Percentiles rank a stretch among this genome's conserved stretches.
Conservation (phyloP, 345 rosid genomes). For the Bruguiera parviflora region DNA sequence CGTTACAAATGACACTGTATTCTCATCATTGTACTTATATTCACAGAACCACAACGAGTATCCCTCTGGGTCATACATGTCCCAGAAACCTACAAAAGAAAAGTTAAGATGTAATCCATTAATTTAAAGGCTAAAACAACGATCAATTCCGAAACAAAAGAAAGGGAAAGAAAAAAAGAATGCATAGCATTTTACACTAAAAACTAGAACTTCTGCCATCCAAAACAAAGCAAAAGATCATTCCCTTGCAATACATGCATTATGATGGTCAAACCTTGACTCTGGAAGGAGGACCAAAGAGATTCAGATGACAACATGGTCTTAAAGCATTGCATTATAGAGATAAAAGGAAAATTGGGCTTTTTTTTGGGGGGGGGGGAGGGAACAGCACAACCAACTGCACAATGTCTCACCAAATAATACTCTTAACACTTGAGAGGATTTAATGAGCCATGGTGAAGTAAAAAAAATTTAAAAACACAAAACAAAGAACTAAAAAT, state of each 20-base stretch:
- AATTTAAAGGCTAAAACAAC: background rate
- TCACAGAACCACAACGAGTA: slow-evolving; percentile 97
- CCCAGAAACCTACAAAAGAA: slow-evolving; percentile 80
- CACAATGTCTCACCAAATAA: too few species aligned
- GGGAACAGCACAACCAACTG: too few species aligned
- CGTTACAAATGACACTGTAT: slow-evolving; percentile 80
- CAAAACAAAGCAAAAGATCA: background rate
- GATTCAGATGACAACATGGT: too few species aligned
- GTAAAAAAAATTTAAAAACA: background rate
- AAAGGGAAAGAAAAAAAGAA: background rate
- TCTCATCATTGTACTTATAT: slow-evolving; percentile 96
- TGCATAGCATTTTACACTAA: background rate
- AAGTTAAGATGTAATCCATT: background rate
- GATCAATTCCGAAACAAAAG: too few species aligned
- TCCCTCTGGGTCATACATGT: slow-evolving; percentile 98
- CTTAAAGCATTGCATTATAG: too few species aligned
- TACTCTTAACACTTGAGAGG: background rate
- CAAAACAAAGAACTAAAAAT: too few species aligned
- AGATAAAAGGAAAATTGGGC: too few species aligned
- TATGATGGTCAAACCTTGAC: too few species aligned
- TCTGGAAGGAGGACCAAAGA: too few species aligned
- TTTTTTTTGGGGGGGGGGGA: too few species aligned
- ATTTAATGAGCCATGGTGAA: background rate
- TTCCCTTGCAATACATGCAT: background rate
- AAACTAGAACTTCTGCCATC: background rate